Evolutionary conservation across 306 rosid species (phyloP).

Genomic region (Phaseolus lunatus): DNA sequence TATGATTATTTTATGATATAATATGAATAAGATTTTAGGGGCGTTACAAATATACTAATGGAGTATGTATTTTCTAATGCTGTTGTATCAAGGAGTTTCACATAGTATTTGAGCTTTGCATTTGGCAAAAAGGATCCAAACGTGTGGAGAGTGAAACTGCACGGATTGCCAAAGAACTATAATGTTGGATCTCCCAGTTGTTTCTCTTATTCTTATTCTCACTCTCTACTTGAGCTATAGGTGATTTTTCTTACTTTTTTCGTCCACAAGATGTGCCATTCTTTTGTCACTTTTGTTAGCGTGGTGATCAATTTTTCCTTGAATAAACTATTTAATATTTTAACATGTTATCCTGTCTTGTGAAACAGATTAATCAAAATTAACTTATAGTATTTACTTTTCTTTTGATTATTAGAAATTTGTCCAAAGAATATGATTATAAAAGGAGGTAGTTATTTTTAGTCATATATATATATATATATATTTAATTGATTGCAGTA

Average conservation of each 20-base stretch:
- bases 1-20: too few species aligned
- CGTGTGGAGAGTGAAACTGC: conserved; percentile 79
- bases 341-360: conserved; percentile 9
- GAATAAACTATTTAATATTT: conserved; percentile 14
- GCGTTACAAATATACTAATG: conserved; percentile 87
- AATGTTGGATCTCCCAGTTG: conserved; percentile 90
- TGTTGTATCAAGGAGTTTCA: conserved; percentile 83
- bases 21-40: too few species aligned
- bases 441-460: background rate
- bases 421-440: background rate
- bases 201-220: conserved; percentile 81
- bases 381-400: too few species aligned
- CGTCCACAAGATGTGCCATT: background rate
- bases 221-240: conserved; percentile 89
- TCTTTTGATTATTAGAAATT: too few species aligned
- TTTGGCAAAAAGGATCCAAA: conserved; percentile 67
- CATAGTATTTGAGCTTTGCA: conserved; percentile 69
- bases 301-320: conserved; percentile 10
- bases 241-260: conserved; percentile 40
- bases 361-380: conserved; percentile 3
- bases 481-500: conserved; percentile 58
- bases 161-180: conserved; percentile 67
- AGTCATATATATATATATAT: background rate
- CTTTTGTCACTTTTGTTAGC: conserved; percentile 2
- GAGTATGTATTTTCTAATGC: conserved; percentile 96